phyloP scores from a whole-genome alignment of 257 asterid species.

The Cordia subcordata region DNA sequence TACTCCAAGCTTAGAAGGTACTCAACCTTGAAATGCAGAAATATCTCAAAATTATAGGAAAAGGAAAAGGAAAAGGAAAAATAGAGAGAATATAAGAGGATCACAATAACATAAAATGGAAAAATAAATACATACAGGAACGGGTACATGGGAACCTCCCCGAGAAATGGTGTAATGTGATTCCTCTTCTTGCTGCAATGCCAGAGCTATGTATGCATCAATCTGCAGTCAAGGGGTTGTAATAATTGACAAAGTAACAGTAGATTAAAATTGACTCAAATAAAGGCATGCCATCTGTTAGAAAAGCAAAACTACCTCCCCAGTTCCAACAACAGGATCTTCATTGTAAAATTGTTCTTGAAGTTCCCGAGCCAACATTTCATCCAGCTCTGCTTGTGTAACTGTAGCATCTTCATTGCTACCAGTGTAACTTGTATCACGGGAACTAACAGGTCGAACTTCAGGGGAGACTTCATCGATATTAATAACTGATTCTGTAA shows the following conservation, averaged over 20 bases:
- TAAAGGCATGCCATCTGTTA: no score
- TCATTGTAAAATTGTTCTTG: slow-evolving; percentile 88
- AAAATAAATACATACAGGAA: no score
- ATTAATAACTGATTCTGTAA: slow-evolving; percentile 27
- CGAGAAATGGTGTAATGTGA: not conserved
- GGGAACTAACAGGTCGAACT: slow-evolving; percentile 17
- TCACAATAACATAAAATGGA: no score
- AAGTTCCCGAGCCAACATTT: slow-evolving; percentile 81
- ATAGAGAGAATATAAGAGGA: no score
- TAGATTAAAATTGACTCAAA: no score
- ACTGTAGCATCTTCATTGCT: slow-evolving; percentile 37
- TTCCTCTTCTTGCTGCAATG: slow-evolving; percentile 50
- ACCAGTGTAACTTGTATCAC: no score
- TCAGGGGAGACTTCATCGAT: slow-evolving; percentile 44
- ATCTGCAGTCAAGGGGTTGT: slow-evolving; percentile 27
- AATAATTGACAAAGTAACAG: slow-evolving; percentile 10
- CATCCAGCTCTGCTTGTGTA: slow-evolving; percentile 88
- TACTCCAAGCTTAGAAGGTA: no score
- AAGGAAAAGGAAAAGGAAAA: no score
- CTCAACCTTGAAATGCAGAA: no score
- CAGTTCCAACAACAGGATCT: slow-evolving; percentile 37
- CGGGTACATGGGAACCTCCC: no score
- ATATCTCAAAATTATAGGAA: no score
- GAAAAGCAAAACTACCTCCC: slow-evolving; percentile 43
- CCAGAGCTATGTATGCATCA: slow-evolving; percentile 49